Percentiles rank a stretch among this genome's conserved stretches.
Evolutionary conservation across 495 filamentous ascomycete species (phyloP).

Genomic region (Pyronema omphalodes): DNA sequence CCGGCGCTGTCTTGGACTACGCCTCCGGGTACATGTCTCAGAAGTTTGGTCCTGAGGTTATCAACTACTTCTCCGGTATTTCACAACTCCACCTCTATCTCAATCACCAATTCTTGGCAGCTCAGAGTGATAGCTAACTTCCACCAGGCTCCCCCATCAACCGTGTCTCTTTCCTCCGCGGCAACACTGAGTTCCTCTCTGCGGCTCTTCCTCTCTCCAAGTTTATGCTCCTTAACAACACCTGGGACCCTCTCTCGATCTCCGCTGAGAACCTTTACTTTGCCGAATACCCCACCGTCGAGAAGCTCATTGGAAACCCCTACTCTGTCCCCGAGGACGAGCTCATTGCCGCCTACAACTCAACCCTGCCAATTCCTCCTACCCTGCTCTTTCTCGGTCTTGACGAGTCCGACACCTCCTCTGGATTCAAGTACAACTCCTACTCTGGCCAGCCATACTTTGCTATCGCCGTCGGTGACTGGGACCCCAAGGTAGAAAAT

Average conservation of each 20-base stretch:
- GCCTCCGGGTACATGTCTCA: constrained; percentile 68
- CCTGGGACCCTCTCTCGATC: constrained; percentile 53
- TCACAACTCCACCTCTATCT: not conserved
- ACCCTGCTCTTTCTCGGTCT: constrained; percentile 73
- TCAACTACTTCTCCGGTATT: constrained; percentile 84
- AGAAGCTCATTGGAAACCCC: constrained; percentile 47
- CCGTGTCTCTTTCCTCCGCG: constrained; percentile 69
- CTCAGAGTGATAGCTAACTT: constrained; percentile 12
- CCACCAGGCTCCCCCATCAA: constrained; percentile 48
- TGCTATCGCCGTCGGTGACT: constrained; percentile 62
- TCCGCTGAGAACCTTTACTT: constrained; percentile 37
- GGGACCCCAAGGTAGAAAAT: constrained; percentile 35
- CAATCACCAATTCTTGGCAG: not conserved
- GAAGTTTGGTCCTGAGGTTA: constrained; percentile 76
- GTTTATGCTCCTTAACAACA: constrained; percentile 60
- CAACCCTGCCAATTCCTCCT: constrained; percentile 37
- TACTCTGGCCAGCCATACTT: constrained; percentile 72
- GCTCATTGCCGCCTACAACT: constrained; percentile 54
- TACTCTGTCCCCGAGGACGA: constrained; percentile 59
- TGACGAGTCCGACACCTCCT: constrained; percentile 42
- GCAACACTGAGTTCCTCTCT: constrained; percentile 59
- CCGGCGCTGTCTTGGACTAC: constrained; percentile 26
- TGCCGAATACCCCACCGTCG: constrained; percentile 33
- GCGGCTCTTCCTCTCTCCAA: constrained; percentile 48
- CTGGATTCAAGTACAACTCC: constrained; percentile 5